Percentiles rank a stretch among this genome's conserved stretches.
Evolutionary conservation across 2,329 filamentous ascomycete genomes (phyloP).

Genomic region (Apiospora rasikravindrae): DNA sequence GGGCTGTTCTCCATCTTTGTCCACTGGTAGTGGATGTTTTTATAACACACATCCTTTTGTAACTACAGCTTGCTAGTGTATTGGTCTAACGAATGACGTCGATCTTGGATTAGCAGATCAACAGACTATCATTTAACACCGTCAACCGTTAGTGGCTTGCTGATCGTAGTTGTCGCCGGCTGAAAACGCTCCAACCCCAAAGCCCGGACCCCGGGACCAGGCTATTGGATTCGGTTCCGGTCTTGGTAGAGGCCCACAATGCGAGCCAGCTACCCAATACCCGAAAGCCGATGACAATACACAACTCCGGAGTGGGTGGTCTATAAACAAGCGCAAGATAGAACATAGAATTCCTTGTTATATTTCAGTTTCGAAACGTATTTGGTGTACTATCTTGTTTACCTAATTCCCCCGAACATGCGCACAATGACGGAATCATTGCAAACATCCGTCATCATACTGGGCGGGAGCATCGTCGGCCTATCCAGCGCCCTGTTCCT

Average conservation of each 20-base stretch:
- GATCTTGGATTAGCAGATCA: no score
- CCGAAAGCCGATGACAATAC: not conserved
- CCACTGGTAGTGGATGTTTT: no score
- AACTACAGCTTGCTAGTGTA: no score
- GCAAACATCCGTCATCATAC: not conserved
- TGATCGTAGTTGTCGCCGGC: not conserved
- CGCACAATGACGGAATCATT: not conserved
- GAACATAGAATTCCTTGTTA: not conserved
- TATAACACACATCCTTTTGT: no score
- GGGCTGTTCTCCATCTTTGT: no score
- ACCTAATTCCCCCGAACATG: not conserved
- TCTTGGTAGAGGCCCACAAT: not conserved
- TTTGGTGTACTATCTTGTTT: no score
- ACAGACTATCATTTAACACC: no score
- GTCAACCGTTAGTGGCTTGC: not conserved
- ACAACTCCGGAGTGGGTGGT: not conserved
- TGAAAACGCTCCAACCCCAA: not conserved
- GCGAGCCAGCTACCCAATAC: not conserved
- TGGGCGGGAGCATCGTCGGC: conserved; percentile 25
- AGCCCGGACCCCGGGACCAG: not conserved
- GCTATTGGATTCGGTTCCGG: not conserved
- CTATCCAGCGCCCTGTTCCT: conserved; percentile 25
- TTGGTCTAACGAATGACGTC: no score
- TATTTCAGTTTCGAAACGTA: no score
- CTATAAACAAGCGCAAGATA: not conserved